Evolutionary conservation across 108 stramenopile species (phyloP), one percentile per base, ranked within the genome.

Genomic region (Fragilaria crotonensis): DNA sequence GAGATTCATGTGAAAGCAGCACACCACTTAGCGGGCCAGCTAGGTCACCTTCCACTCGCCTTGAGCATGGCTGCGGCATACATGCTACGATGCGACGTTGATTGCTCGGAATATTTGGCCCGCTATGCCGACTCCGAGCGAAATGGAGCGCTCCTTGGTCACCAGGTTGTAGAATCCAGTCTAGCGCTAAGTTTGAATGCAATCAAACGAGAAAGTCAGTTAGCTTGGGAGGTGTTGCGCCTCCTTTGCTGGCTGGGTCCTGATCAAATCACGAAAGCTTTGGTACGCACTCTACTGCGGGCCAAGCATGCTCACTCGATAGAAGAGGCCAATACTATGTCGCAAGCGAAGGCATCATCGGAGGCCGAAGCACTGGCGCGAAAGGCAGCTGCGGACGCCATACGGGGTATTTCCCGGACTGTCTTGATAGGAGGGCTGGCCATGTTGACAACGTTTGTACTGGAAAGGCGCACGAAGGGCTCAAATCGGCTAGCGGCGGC

Each of bases 1-100:
- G 48, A 55, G 45, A 18, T 48, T 17, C 30, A 55, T 32, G 0
- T 52, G 45, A 25, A 33, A 27, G 63, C 65, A 33, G 47, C 73
- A 27, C 25, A 45, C 55, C n/a, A 66, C 53, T 23, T 73, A 27
- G 29, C 51, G 20, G 50, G 52, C 25, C 19, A 44, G n/a, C 56
- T 79, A 21, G 83, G 83, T 7, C 76, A 84, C 60, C 47, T 84
- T 2, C 83, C 83, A 30, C 59, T 84, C 9, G 83, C 83, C 1
- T 47, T 84, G 21, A 71, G 77, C 23, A 79, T 81, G 71, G 83
- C 83, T 22, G 83, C 77, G 0, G 79, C 77, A 1, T 84, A 84
- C 47, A 84, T 84, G 83, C 50, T 63, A 52, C 73, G 68, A 57
- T 84, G 83, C 48, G 83, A 84, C 45, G 83, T 84, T 4, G 27